Conservation (phyloP, 345 rosid genomes). For the Jatropha curcas region DNA sequence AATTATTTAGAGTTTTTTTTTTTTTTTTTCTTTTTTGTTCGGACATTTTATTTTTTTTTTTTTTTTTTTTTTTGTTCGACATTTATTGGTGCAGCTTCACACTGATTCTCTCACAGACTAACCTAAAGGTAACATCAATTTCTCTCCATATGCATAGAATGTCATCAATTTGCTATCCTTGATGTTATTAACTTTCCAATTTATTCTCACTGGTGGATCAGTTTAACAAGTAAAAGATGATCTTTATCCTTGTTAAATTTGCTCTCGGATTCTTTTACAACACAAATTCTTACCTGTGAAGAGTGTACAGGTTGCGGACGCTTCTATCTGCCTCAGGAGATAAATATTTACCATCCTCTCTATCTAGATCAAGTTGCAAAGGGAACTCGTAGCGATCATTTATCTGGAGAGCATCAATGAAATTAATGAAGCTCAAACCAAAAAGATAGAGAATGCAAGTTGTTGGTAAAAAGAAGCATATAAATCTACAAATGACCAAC, state of each 20-base stretch:
- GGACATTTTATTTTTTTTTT: too few species aligned
- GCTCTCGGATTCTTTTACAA: neutral
- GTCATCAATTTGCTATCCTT: neutral
- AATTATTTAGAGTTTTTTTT: neutral
- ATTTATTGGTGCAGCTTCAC: neutral
- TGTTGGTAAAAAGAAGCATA: neutral
- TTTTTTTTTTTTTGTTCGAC: neutral
- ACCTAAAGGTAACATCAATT: neutral
- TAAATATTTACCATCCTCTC: conserved; percentile 34
- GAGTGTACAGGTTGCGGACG: conserved; percentile 46
- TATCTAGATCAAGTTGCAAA: conserved; percentile 40
- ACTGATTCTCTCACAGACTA: neutral
- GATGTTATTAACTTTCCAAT: neutral
- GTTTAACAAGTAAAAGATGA: neutral
- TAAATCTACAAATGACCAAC: neutral
- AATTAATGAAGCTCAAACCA: neutral
- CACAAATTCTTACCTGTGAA: conserved; percentile 61
- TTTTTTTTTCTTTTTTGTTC: neutral
- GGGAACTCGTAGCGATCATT: conserved; percentile 42
- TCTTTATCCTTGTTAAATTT: neutral
- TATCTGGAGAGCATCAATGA: conserved; percentile 21
- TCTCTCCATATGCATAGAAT: neutral
- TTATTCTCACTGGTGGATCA: neutral
- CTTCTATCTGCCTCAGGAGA: conserved; percentile 39
- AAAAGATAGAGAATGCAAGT: too few species aligned